Evolutionary conservation across 331 rosid genomes (phyloP).

Genomic region (Malus hybrid): DNA sequence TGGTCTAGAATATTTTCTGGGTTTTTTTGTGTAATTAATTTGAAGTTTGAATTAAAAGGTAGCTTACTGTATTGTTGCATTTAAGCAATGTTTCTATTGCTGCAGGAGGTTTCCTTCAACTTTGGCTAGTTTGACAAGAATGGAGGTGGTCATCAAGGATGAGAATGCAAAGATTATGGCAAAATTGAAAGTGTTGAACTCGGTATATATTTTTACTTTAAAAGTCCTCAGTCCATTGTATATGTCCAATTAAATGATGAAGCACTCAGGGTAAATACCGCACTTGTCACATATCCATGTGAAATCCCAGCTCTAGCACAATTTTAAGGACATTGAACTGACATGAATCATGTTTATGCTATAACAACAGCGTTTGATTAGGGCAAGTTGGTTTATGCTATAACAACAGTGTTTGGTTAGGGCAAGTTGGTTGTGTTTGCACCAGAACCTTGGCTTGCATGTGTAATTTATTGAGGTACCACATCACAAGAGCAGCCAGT

Average conservation of each 20-base stretch:
- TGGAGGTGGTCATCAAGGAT: conserved; percentile 74
- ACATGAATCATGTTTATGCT: neutral
- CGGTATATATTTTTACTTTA: conserved; percentile 37
- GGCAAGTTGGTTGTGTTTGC: neutral
- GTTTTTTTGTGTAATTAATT: neutral
- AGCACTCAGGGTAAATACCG: neutral
- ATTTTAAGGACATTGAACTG: neutral
- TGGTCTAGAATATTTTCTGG: conserved; percentile 4
- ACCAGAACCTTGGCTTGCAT: neutral
- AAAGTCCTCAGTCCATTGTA: neutral
- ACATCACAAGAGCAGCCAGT: neutral
- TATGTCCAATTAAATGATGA: neutral
- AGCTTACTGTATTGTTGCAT: conserved; percentile 6
- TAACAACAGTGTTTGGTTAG: neutral
- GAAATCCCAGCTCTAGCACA: neutral
- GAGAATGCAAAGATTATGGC: conserved; percentile 82
- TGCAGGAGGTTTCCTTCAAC: conserved; percentile 81
- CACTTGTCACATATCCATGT: neutral
- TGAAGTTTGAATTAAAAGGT: conserved; percentile 8
- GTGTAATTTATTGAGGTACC: neutral
- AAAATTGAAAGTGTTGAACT: conserved; percentile 49
- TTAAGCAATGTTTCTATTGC: conserved; percentile 7
- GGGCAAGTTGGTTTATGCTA: too few relatives aligned
- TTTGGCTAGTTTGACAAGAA: conserved; percentile 69
- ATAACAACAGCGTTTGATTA: too few relatives aligned